Evolutionary conservation across 345 rosid genomes (phyloP).

Genomic region (Citrus cavaleriei): DNA sequence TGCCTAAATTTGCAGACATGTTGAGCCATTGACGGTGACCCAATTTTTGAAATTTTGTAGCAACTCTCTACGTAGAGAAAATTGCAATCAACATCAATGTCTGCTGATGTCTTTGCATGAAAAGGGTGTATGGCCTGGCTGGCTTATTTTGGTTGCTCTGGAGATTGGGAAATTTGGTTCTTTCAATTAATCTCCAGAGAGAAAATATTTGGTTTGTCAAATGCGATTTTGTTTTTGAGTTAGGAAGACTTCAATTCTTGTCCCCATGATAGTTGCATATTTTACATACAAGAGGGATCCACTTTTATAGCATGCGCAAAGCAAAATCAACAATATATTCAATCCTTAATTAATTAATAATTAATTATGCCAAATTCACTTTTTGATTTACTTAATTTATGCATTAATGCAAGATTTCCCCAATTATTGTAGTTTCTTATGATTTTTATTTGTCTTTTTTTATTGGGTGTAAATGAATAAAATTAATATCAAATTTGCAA

Average conservation of each 20-base stretch:
- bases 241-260: constrained; percentile 7
- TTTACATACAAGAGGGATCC: constrained; percentile 11
- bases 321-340: neutral
- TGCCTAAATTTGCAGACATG: constrained; percentile 15
- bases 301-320: constrained; percentile 1
- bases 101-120: constrained; percentile 34
- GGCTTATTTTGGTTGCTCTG: neutral
- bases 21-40: constrained; percentile 25
- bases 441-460: neutral
- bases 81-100: constrained; percentile 41
- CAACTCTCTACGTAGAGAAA: constrained; percentile 28
- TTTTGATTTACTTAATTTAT: too few relatives aligned
- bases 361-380: neutral
- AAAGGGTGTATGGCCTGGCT: neutral
- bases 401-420: neutral
- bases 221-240: neutral
- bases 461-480: too few relatives aligned
- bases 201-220: neutral
- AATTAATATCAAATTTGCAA: neutral
- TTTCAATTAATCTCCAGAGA: constrained; percentile 2
- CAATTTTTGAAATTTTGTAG: constrained; percentile 36
- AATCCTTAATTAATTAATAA: neutral
- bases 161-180: neutral
- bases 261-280: neutral
- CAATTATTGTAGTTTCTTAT: neutral